Conservation (phyloP, 2,329 filamentous ascomycete genomes). For the Stemphylium lycopersici region DNA sequence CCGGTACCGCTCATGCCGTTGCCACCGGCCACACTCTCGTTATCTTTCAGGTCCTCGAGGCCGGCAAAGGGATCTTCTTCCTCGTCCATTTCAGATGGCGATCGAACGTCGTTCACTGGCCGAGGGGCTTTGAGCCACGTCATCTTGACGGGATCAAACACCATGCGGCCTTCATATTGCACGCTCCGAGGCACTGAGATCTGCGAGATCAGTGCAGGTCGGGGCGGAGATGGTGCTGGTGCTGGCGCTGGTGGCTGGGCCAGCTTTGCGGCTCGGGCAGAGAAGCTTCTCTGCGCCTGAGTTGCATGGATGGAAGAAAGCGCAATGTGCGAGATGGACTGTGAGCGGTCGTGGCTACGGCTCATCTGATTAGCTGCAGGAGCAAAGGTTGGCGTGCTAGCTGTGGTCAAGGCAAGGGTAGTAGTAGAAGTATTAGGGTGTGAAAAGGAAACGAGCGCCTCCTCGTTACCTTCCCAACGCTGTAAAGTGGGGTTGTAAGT, state of each 20-base stretch:
- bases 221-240: slow-evolving; percentile 58
- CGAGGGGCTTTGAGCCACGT: slow-evolving; percentile 84
- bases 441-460: slow-evolving; percentile 76
- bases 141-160: slow-evolving; percentile 97
- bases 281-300: slow-evolving; percentile 49
- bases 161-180: slow-evolving; percentile 96
- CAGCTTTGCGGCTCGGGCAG: slow-evolving; percentile 41
- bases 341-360: slow-evolving; percentile 44
- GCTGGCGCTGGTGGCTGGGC: slow-evolving; percentile 49
- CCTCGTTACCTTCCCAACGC: slow-evolving; percentile 97
- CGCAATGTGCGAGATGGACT: slow-evolving; percentile 52
- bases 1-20: slow-evolving; percentile 28
- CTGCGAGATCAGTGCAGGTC: slow-evolving; percentile 85
- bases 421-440: slow-evolving; percentile 56
- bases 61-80: slow-evolving; percentile 95
- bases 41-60: slow-evolving; percentile 88
- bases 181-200: slow-evolving; percentile 81
- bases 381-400: slow-evolving; percentile 50
- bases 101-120: slow-evolving; percentile 39
- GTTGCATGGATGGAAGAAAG: slow-evolving; percentile 36
- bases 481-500: slow-evolving; percentile 87
- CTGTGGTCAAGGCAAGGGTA: slow-evolving; percentile 47
- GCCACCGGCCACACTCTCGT: slow-evolving; percentile 43
- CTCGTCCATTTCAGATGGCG: slow-evolving; percentile 69
- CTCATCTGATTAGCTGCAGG: slow-evolving; percentile 36